Percentiles rank a stretch among this genome's conserved stretches.
phyloP scores from a whole-genome alignment of 768 basidiomycete genomes.

The Trichaptum fuscoviolaceum region DNA sequence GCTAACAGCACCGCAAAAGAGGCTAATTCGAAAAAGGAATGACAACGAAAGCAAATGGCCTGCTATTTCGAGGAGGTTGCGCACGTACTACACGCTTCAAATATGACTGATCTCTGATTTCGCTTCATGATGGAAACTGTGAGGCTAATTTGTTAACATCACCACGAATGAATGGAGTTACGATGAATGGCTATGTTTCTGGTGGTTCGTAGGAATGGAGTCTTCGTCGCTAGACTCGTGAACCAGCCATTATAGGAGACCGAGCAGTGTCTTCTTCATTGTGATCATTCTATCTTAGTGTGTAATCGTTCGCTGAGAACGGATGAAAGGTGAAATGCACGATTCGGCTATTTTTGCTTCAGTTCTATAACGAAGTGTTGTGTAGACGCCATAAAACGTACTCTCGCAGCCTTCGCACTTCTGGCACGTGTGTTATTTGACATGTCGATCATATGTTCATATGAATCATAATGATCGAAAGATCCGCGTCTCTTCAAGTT shows the following conservation, averaged over 20 bases:
- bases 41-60: neutral
- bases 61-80: neutral
- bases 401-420: neutral
- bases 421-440: neutral
- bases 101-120: neutral
- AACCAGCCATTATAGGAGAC: no score
- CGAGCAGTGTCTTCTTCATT: no score
- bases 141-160: neutral
- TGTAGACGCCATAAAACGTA: neutral
- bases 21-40: neutral
- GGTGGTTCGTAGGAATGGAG: no score
- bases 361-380: no score
- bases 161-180: no score
- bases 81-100: neutral
- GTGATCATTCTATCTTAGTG: no score
- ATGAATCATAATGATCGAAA: neutral
- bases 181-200: neutral
- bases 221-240: no score
- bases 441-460: neutral
- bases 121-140: neutral
- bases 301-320: no score
- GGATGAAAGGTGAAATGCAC: no score
- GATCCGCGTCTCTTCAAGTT: neutral
- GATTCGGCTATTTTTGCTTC: no score
- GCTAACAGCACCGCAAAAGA: neutral